These are phyloP conservation scores for Rhododendron molle DNA, from an alignment of 148 eudicot species.

Conservation along the genomic window DNA sequence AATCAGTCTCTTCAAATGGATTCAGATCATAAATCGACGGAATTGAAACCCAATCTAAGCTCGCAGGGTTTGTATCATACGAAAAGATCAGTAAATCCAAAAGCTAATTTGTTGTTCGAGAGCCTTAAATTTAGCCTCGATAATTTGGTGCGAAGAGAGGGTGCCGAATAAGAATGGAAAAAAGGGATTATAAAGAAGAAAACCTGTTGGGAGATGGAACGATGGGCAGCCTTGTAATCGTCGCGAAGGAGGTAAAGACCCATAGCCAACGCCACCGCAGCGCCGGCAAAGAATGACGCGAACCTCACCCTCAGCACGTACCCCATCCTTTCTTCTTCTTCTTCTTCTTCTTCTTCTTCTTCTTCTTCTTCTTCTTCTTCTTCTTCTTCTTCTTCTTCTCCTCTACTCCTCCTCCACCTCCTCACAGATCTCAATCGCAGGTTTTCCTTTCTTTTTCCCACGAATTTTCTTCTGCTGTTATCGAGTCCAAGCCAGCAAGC, in stretches of 20 bases:
- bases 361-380: no score
- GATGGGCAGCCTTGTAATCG: slow-evolving; percentile 68
- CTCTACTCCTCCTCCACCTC: background rate
- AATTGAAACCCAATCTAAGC: background rate
- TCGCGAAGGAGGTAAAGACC: slow-evolving; percentile 61
- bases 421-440: background rate
- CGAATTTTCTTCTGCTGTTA: background rate
- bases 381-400: no score
- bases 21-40: background rate
- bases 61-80: background rate
- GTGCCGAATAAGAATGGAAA: background rate
- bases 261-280: slow-evolving; percentile 54
- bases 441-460: background rate
- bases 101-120: background rate
- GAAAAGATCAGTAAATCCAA: background rate
- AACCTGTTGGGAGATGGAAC: slow-evolving; percentile 59
- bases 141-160: background rate
- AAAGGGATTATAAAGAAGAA: background rate
- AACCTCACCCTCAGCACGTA: slow-evolving; percentile 61
- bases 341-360: no score
- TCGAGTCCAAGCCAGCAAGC: no score
- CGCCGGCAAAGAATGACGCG: slow-evolving; percentile 71
- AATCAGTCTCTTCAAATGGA: background rate
- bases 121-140: background rate
- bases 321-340: background rate